Conservation (phyloP, 139 green algal genomes). For the Tetraselmis chui region DNA sequence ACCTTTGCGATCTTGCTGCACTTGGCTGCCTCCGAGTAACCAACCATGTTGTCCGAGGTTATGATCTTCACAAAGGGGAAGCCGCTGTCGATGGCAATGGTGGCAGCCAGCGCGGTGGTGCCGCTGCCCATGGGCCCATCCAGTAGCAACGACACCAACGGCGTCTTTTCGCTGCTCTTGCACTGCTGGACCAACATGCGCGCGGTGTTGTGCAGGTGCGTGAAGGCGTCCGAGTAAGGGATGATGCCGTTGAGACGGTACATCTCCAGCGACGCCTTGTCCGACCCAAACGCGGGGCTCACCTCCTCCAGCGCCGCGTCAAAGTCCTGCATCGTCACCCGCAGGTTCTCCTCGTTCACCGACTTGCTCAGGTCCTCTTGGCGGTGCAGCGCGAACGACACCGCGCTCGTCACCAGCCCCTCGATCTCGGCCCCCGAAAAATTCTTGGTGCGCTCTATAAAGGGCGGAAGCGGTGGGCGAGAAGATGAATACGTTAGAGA, state of each 20-base stretch:
- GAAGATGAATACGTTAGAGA: background rate
- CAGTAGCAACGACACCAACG: slow-evolving; percentile 80
- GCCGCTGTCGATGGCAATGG: slow-evolving; percentile 68
- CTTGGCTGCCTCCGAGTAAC: slow-evolving; percentile 77
- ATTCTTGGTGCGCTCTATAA: slow-evolving; percentile 75
- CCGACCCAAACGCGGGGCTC: slow-evolving; percentile 89
- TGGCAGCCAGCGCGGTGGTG: slow-evolving; percentile 92
- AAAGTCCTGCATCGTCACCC: slow-evolving; percentile 88
- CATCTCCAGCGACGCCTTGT: slow-evolving; percentile 69
- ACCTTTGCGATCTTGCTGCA: slow-evolving; percentile 66
- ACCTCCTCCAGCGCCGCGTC: slow-evolving; percentile 83
- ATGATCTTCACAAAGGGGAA: slow-evolving; percentile 95
- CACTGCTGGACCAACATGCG: slow-evolving; percentile 24
- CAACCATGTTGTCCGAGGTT: slow-evolving; percentile 77
- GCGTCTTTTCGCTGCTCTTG: slow-evolving; percentile 68
- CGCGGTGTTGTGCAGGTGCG: slow-evolving; percentile 59
- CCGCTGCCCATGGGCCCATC: slow-evolving; percentile 78
- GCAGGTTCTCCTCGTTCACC: slow-evolving; percentile 89
- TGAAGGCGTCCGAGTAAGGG: slow-evolving; percentile 60
- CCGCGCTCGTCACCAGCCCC: slow-evolving; percentile 89
- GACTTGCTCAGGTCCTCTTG: slow-evolving; percentile 83
- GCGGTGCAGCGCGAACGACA: slow-evolving; percentile 86
- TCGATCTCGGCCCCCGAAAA: slow-evolving; percentile 95
- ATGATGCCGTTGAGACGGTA: slow-evolving; percentile 90
- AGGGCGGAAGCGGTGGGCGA: background rate